Base-by-base conservation (phyloP, 768 basidiomycete genomes). In the Pleurotus sapidus region DNA sequence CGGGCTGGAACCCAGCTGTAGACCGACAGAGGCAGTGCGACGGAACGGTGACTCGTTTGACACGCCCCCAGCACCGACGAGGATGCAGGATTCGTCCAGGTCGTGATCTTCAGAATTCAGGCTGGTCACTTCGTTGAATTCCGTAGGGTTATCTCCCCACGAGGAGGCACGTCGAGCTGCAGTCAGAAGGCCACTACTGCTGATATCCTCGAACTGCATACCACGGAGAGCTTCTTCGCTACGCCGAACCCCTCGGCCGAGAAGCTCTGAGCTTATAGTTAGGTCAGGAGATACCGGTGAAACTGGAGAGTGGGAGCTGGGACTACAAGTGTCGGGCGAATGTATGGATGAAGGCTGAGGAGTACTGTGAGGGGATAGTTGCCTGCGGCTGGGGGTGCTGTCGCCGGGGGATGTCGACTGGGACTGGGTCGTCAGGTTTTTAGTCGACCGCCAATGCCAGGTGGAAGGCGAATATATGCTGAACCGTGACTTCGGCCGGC, bases 111-210 rank as follows among this genome's bases (percentile, higher is more conserved):
- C 70, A 46, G 63, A 72, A 54, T 61, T 70, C 67, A 75, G 47
- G 58, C 74, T 66, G 59, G 67, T 54, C 14, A 68, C 66, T n/a
- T 70, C 70, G 40, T 42, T 50, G 58, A 70, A 68, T 62, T 76
- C 74, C 20, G 60, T 50, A n/a, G 65, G 65, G 66, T 77, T 61
- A 71, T 74, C 84, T 0, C 83, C 85, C 86, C 86, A 87, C 63
- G 85, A 87, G 49, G 85, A 84, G 8, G 87, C 86, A 4, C 87
- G 75, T 58, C 81, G 75, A 24, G 81, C 83, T 30, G 77, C 76
- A 1, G 72, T 77, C 11, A 77, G 62, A 1, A 63, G 39, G 1
- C 67, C 65, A 27, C 56, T 66, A n/a, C 50, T 55, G 34, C 45
- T 43, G 48, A 46, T 60, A n/a, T 65, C 56, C 69, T 63, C 11